These are phyloP conservation scores for Didymella glomerata DNA, from an alignment of 2,329 filamentous ascomycete genomes.

Conservation along the genomic window DNA sequence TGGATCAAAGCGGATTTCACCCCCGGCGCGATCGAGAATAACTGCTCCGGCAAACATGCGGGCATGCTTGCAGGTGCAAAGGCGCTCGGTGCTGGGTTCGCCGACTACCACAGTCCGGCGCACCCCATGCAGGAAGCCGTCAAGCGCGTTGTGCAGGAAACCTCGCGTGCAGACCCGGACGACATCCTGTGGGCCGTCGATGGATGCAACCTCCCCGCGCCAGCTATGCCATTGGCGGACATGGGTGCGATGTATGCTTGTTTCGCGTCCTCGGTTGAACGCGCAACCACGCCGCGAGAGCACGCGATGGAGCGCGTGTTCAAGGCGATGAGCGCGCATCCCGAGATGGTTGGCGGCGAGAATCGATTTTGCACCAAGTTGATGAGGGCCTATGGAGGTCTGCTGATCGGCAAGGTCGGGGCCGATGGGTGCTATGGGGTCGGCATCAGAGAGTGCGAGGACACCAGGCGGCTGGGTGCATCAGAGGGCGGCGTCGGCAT, in stretches of 20 bases:
- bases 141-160: neutral
- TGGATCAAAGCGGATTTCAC: constrained; percentile 54
- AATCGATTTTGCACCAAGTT: too few relatives aligned
- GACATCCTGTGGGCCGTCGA: neutral
- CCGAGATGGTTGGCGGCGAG: constrained; percentile 36
- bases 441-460: constrained; percentile 38
- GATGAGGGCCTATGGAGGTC: too few relatives aligned
- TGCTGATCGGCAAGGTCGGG: constrained; percentile 54
- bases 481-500: neutral
- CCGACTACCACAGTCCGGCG: neutral
- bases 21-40: too few relatives aligned
- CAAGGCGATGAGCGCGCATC: constrained; percentile 54
- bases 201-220: constrained; percentile 5
- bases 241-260: constrained; percentile 1
- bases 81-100: constrained; percentile 43
- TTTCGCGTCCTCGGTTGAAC: neutral
- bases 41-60: constrained; percentile 52
- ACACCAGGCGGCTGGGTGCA: neutral
- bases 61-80: constrained; percentile 58
- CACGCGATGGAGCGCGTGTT: constrained; percentile 50
- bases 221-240: neutral
- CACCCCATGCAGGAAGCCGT: neutral
- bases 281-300: constrained; percentile 36
- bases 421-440: constrained; percentile 61
- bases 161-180: neutral